These are phyloP conservation scores for Apodospora peruviana DNA, from an alignment of 495 filamentous ascomycete species.

Conservation along the genomic window DNA sequence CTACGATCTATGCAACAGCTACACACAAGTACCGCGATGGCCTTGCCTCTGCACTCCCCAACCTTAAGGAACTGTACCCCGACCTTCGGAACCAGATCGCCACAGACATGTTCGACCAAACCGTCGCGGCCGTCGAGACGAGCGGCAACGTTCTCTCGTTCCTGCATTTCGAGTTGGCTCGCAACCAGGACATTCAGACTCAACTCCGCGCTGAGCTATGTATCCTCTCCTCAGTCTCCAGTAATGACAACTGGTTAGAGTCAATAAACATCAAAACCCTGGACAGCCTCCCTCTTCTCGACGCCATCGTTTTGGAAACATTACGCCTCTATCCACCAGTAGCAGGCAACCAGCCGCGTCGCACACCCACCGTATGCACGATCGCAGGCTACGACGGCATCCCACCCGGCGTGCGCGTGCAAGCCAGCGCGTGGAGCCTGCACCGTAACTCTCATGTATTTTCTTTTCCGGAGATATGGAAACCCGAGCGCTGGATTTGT, in stretches of 20 bases:
- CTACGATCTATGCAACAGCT: not conserved
- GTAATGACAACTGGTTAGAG: not conserved
- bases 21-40: not conserved
- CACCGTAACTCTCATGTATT: conserved; percentile 4
- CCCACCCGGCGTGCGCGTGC: not conserved
- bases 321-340: not conserved
- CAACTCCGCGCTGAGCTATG: not conserved
- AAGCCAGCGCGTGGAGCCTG: not conserved
- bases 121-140: conserved; percentile 1
- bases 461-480: not conserved
- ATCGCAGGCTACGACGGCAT: not conserved
- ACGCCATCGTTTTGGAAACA: not conserved
- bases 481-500: not conserved
- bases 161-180: conserved; percentile 1
- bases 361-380: not conserved
- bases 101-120: not conserved
- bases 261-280: not conserved
- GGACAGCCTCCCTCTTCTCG: not conserved
- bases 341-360: not conserved
- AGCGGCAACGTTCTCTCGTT: not conserved
- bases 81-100: not conserved
- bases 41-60: no score
- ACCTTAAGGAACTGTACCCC: not conserved
- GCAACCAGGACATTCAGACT: not conserved
- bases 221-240: not conserved